Conservation (phyloP, 2,329 filamentous ascomycete species). For the Claviceps sorghi region DNA sequence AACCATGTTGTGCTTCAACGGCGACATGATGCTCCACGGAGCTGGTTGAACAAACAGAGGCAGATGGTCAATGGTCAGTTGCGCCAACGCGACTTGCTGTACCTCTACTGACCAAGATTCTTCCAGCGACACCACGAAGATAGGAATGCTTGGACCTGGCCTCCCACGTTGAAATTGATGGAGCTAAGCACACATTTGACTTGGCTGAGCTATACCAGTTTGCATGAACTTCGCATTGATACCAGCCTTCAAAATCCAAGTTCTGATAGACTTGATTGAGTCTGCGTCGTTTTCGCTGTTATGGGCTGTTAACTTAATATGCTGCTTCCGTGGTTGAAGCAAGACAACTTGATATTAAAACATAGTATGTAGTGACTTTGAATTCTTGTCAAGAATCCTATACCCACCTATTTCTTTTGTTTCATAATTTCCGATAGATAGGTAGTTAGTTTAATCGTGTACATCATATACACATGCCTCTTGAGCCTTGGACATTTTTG, state of each 20-base stretch:
- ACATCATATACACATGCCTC: neutral
- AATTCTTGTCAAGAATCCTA: neutral
- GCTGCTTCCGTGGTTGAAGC: neutral
- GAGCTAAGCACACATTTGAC: neutral
- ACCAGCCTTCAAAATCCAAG: neutral
- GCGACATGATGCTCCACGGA: constrained; percentile 58
- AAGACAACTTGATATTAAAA: neutral
- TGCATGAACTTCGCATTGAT: neutral
- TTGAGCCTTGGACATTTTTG: neutral
- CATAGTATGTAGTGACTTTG: neutral
- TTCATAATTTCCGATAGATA: neutral
- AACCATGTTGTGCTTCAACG: constrained; percentile 69
- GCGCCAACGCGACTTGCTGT: constrained; percentile 27
- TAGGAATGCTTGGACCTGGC: constrained; percentile 24
- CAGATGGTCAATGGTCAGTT: constrained; percentile 49
- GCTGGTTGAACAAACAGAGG: constrained; percentile 75
- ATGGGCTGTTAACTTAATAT: neutral
- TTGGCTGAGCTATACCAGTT: neutral
- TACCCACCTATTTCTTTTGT: neutral
- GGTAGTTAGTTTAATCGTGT: neutral
- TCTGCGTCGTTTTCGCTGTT: neutral
- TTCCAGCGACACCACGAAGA: constrained; percentile 31
- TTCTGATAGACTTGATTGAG: neutral
- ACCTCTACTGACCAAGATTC: constrained; percentile 26
- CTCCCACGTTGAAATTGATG: neutral